These are phyloP conservation scores for Evansstolkia leycettana DNA, from an alignment of 495 filamentous ascomycete species.

Conservation along the genomic window DNA sequence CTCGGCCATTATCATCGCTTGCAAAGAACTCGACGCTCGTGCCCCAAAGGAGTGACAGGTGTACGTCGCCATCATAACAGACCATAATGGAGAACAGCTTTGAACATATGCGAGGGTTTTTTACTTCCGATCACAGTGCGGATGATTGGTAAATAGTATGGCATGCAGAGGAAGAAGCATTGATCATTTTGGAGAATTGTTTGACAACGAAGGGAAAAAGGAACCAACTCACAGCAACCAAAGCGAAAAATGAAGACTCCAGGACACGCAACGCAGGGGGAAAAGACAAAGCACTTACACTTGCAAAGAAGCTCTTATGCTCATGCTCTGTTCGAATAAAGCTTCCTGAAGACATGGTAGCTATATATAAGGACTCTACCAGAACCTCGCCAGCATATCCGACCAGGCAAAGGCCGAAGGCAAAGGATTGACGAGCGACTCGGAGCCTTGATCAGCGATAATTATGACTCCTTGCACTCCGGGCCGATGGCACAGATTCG, in stretches of 20 bases:
- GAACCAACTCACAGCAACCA: slow-evolving; percentile 1
- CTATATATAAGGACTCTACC: not conserved
- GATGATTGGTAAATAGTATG: not conserved
- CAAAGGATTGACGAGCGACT: not conserved
- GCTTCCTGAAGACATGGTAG: slow-evolving; percentile 7
- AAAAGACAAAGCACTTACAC: slow-evolving; percentile 13
- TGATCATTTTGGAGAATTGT: not conserved
- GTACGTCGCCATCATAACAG: not conserved
- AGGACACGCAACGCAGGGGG: slow-evolving; percentile 1
- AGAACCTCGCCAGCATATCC: no score
- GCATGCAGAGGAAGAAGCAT: not conserved
- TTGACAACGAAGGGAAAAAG: slow-evolving; percentile 1
- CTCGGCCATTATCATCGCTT: no score
- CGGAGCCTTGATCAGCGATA: not conserved
- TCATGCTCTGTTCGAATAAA: slow-evolving; percentile 11
- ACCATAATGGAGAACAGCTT: not conserved
- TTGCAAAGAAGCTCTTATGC: slow-evolving; percentile 21
- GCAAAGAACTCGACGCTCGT: no score
- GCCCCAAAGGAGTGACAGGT: no score
- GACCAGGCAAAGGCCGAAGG: not conserved
- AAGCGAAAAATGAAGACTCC: slow-evolving; percentile 1
- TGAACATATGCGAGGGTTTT: not conserved
- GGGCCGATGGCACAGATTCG: no score
- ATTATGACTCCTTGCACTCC: not conserved
- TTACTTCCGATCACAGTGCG: not conserved